Conservation (phyloP, 352 stramenopile species). For the Chloridella minuta region DNA sequence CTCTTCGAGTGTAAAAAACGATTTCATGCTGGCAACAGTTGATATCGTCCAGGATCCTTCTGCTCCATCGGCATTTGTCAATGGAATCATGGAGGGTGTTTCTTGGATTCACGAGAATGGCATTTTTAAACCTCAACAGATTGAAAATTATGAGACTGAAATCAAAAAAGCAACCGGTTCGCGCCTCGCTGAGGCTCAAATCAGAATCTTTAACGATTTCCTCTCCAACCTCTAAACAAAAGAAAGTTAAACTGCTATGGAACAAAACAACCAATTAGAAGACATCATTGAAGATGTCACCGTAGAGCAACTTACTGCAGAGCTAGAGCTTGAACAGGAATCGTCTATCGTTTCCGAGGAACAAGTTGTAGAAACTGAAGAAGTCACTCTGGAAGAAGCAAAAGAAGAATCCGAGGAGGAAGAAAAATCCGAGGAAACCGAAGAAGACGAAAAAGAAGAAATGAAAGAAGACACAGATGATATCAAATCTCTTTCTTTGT, state of each 20-base stretch:
- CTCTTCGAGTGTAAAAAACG: neutral
- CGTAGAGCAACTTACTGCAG: neutral
- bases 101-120: neutral
- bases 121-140: neutral
- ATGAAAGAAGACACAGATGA: slow-evolving; percentile 7
- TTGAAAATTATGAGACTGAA: too few relatives aligned
- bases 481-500: neutral
- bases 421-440: neutral
- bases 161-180: too few relatives aligned
- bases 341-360: neutral
- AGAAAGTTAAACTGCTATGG: neutral
- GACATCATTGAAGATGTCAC: neutral
- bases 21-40: neutral
- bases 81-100: neutral
- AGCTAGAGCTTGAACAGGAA: neutral
- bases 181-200: neutral
- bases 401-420: neutral
- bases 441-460: slow-evolving; percentile 9
- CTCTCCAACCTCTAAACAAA: too few relatives aligned
- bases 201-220: neutral
- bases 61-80: neutral
- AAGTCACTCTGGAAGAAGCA: neutral
- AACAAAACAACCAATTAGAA: neutral
- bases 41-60: neutral
- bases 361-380: neutral